Base-by-base conservation (phyloP, 495 filamentous ascomycete genomes). In the Diplogelasinospora grovesii region DNA sequence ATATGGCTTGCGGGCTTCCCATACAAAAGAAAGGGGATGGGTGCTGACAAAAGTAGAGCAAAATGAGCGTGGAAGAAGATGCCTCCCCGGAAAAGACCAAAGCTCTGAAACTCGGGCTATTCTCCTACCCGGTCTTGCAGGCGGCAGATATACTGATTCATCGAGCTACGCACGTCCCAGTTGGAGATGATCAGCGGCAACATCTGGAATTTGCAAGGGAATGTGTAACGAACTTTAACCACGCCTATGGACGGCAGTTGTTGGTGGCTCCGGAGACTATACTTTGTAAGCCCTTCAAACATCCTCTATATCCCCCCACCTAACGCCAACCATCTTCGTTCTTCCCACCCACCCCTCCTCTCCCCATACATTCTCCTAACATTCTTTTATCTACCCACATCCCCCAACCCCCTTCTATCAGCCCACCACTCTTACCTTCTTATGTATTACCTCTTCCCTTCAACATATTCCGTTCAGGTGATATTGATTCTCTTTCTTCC, bases 111-210 rank as follows among this genome's bases (percentile, higher is more conserved):
- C 74, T 94, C 9, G 93, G 92, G n/a, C 72, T 98, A 5, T 94
- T 95, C 67, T 92, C 88, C 8, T 98, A 98, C 55, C 92, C 92
- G 10, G 86, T 98, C 16, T 75, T 98, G 9, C 89, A 96, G 58
- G 90, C 92, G 20, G 92, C 93, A 22, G 92, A 98, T 61, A 86
- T 98, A 30, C 74, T 98, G 18, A 71, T 95, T 10, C 86, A 97
- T 56, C 70, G 80, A 25, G 78, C 90, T 26, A 97, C 93, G 0
- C 89, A 95, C 71, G 92, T 98, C 36, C 92, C 92, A 25, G 90
- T 97, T 2, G 92, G 92, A 22, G 85, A 89, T 46, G 92, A 98
- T 56, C 92, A 98, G 63, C 67, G 64, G 34, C 92, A 98, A 55
- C 92, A 98, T 60, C 73, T 98, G 30, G 93, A 98, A 60, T 93